Percentiles rank a stretch among this genome's conserved stretches.
Evolutionary conservation across 805 yeast species (phyloP).

Genomic region (Yamadazyma akitaensis): DNA sequence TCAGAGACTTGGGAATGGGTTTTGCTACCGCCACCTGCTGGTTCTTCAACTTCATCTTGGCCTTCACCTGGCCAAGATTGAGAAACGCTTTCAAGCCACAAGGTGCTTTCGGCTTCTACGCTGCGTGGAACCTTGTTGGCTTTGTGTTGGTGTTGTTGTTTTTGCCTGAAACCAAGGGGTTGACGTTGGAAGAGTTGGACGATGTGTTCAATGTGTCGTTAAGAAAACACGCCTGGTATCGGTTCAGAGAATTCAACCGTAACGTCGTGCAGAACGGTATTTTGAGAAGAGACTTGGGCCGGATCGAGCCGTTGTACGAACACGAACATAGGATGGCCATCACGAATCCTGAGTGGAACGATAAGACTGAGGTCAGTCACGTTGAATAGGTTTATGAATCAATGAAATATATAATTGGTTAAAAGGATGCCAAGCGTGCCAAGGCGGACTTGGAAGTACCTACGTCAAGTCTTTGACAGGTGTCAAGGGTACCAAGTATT

Average conservation of each 20-base stretch:
- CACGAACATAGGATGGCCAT: slow-evolving; percentile 53
- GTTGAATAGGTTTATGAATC: slow-evolving; percentile 33
- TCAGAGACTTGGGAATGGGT: slow-evolving; percentile 79
- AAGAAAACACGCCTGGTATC: slow-evolving; percentile 48
- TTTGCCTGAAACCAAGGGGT: slow-evolving; percentile 64
- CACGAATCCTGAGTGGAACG: slow-evolving; percentile 60
- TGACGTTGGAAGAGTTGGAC: slow-evolving; percentile 75
- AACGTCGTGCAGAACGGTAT: slow-evolving; percentile 47
- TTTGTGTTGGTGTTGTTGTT: slow-evolving; percentile 68
- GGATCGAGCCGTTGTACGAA: slow-evolving; percentile 54
- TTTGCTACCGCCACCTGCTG: slow-evolving; percentile 72
- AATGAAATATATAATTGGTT: background rate
- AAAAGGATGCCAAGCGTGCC: too few species aligned
- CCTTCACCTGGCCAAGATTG: slow-evolving; percentile 79
- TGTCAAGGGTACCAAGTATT: too few species aligned
- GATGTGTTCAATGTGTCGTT: slow-evolving; percentile 63
- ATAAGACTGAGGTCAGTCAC: slow-evolving; percentile 53
- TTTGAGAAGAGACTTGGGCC: slow-evolving; percentile 41
- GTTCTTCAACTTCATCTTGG: slow-evolving; percentile 67
- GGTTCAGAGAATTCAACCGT: slow-evolving; percentile 25
- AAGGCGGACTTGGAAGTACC: too few species aligned
- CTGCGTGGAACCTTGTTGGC: slow-evolving; percentile 76
- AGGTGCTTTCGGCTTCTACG: slow-evolving; percentile 89
- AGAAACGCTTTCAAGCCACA: slow-evolving; percentile 64
- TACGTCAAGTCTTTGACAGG: too few species aligned